phyloP scores from a whole-genome alignment of 2,329 filamentous ascomycete genomes.

The Corinectria fuckeliana region DNA sequence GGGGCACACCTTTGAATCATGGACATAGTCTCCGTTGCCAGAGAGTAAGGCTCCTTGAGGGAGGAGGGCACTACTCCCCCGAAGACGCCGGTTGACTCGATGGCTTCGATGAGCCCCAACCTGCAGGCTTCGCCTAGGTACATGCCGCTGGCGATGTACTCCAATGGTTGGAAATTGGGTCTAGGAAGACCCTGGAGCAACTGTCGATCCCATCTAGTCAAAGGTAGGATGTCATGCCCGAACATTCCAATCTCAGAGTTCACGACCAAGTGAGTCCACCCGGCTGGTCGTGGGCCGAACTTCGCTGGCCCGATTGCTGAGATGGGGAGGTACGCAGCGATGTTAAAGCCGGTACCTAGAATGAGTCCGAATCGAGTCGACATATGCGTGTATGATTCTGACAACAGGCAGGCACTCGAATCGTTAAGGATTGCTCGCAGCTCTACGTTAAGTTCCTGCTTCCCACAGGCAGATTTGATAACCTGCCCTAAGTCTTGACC shows the following conservation, averaged over 20 bases:
- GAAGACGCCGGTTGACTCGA: slow-evolving; percentile 60
- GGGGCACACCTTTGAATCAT: slow-evolving; percentile 60
- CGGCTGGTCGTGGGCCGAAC: slow-evolving; percentile 60
- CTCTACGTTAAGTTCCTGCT: slow-evolving; percentile 58
- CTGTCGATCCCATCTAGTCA: slow-evolving; percentile 66
- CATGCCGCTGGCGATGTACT: slow-evolving; percentile 68
- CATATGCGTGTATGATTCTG: slow-evolving; percentile 65
- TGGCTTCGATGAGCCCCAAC: slow-evolving; percentile 63
- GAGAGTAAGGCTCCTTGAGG: slow-evolving; percentile 59
- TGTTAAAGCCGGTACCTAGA: slow-evolving; percentile 71
- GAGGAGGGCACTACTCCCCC: slow-evolving; percentile 63
- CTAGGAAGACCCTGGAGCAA: slow-evolving; percentile 60
- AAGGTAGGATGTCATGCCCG: slow-evolving; percentile 62
- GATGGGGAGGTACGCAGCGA: slow-evolving; percentile 68
- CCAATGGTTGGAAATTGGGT: slow-evolving; percentile 67
- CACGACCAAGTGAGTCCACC: slow-evolving; percentile 69
- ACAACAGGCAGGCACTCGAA: slow-evolving; percentile 69
- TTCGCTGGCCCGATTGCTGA: slow-evolving; percentile 60
- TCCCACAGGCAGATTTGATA: slow-evolving; percentile 60
- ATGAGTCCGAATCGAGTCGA: slow-evolving; percentile 70
- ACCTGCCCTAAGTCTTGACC: slow-evolving; percentile 67
- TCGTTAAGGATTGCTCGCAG: slow-evolving; percentile 71
- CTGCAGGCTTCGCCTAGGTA: slow-evolving; percentile 72
- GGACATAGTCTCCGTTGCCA: slow-evolving; percentile 67
- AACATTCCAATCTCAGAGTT: slow-evolving; percentile 75